Conservation (phyloP, 169 alveolate genomes). For the Perkinsus olseni region DNA sequence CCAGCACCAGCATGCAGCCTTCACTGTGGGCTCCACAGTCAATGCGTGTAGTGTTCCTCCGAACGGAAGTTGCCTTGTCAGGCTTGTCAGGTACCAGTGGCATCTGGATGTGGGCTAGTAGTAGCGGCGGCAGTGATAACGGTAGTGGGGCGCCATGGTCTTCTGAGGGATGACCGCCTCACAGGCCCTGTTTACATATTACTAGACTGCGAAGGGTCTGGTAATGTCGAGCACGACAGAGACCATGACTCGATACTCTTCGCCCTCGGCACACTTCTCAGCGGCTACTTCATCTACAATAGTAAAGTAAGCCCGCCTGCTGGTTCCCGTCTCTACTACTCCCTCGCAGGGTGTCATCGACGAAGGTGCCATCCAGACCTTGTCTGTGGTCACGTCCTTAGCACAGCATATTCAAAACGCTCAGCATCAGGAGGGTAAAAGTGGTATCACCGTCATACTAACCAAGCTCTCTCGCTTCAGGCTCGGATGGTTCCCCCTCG, state of each 20-base stretch:
- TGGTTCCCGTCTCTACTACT: neutral
- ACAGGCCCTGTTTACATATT: neutral
- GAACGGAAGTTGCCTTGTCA: neutral
- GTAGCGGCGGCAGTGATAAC: neutral
- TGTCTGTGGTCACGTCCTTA: neutral
- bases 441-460: too few relatives aligned
- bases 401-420: neutral
- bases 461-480: neutral
- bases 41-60: neutral
- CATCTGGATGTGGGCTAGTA: neutral
- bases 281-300: neutral
- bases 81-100: neutral
- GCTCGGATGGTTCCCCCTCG: too few relatives aligned
- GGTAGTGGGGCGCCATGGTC: neutral
- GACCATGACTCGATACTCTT: neutral
- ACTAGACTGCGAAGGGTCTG: neutral
- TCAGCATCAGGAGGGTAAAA: neutral
- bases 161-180: neutral
- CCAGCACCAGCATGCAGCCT: too few relatives aligned
- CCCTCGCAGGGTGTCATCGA: neutral
- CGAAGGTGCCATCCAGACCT: neutral
- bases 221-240: neutral
- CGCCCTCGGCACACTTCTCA: neutral
- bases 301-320: neutral
- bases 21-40: neutral